Percentiles rank a stretch among this genome's conserved stretches.
Conservation (phyloP, 2,329 filamentous ascomycete species). For the Talaromyces sp. region DNA sequence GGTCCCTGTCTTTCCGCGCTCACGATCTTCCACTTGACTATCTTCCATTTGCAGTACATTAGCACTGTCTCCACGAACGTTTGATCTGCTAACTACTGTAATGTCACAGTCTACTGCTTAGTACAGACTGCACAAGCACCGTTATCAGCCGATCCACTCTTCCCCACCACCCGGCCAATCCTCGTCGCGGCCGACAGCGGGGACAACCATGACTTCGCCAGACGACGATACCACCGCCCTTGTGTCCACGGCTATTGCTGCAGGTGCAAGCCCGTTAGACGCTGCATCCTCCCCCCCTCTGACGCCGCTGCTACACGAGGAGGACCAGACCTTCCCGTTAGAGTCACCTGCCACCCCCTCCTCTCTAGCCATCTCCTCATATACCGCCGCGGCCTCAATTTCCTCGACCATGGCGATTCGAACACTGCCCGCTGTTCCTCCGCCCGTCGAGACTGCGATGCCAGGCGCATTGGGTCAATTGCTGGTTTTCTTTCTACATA, state of each 20-base stretch:
- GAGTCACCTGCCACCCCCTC: background rate
- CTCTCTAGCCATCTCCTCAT: background rate
- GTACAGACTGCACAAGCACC: background rate
- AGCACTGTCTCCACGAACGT: background rate
- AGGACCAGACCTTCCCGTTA: background rate
- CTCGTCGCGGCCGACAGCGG: background rate
- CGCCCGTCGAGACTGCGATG: slow-evolving; percentile 35
- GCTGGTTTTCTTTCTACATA: slow-evolving; percentile 49
- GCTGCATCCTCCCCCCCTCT: background rate
- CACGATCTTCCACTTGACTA: too few species aligned
- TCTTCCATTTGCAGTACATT: too few species aligned
- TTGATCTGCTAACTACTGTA: background rate
- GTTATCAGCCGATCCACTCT: background rate
- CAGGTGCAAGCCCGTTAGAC: background rate
- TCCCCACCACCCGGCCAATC: background rate
- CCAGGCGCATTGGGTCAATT: slow-evolving; percentile 48
- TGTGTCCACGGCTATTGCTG: background rate
- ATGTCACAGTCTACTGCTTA: background rate
- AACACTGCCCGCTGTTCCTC: slow-evolving; percentile 26
- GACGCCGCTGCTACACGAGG: slow-evolving; percentile 1
- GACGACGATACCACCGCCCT: background rate
- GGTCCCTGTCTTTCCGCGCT: background rate
- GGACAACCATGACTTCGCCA: background rate
- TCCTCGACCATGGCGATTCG: slow-evolving; percentile 21
- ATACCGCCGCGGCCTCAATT: background rate